Evolutionary conservation across 192 early-diverging fungal species (phyloP), one percentile per base, ranked within the genome.

Genomic region (Geranomyces michiganensis): DNA sequence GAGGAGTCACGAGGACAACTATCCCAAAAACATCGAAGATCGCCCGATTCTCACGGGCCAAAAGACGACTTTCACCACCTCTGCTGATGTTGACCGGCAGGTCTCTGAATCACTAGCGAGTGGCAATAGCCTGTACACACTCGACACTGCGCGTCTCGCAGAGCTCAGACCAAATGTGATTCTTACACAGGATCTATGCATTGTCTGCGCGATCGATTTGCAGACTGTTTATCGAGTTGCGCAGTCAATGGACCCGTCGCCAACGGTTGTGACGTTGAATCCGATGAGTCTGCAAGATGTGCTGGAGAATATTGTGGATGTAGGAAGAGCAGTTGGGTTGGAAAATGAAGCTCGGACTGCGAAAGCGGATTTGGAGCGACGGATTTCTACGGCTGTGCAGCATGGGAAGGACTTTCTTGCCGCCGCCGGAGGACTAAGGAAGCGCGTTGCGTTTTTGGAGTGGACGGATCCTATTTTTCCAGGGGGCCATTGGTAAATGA

Each of bases 181-280:
- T 41, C 71, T 87, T 15, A 87, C 85, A 15, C 85, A 87, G 45
- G 67, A 76, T 62, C 71, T 79, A 14, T 83, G 78, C 62, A 71
- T 84, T 26, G 85, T 87, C 31, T 87, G 85, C 62, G 81, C 85
- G 2, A 79, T 87, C 48, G 85, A 87, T 62, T 62, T 84, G 8
- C 53, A 27, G 45, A 78, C 77, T 22, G 85, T 87, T 19, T 68
- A 85, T 26, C 76, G 83, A 21, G 69, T 87, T 19, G 85, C 83
- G 0, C 44, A 70, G 26, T 56, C 24, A 9, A 82, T 87, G 81
- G 32, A 73, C 14, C 83, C 79, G 7, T 59, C 65, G 26, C 84
- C 85, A 1, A 26, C 65, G 22, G 78, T 87, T 53, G 72, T 87
- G 14, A 83, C 84, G 21, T 70, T 87, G 53, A 87, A 85, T 55